These are phyloP conservation scores for Pseudogymnoascus sp. DNA, from an alignment of 2,329 filamentous ascomycete genomes.

Conservation along the genomic window DNA sequence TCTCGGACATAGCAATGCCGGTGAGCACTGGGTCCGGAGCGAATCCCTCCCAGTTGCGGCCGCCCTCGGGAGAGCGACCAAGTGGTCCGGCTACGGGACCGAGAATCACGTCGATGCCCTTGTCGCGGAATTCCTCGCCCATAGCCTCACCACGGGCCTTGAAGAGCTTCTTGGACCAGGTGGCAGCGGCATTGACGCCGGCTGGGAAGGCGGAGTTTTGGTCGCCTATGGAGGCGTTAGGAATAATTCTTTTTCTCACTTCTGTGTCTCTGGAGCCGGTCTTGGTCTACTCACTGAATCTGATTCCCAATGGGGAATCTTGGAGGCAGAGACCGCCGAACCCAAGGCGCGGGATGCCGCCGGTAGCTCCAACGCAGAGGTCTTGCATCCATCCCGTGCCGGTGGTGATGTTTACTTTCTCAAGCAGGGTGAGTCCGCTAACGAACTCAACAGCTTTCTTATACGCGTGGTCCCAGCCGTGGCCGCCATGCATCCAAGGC, in stretches of 20 bases:
- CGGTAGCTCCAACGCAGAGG: conserved; percentile 26
- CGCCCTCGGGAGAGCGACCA: conserved; percentile 59
- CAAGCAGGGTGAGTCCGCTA: conserved; percentile 65
- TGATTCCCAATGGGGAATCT: conserved; percentile 25
- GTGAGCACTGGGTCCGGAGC: conserved; percentile 69
- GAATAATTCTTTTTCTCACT: conserved; percentile 43
- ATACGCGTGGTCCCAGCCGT: conserved; percentile 62
- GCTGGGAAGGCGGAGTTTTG: conserved; percentile 69
- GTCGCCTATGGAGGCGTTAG: conserved; percentile 56
- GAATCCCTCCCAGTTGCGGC: conserved; percentile 63
- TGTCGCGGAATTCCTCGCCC: conserved; percentile 63
- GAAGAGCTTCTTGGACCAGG: conserved; percentile 65
- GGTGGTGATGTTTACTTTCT: conserved; percentile 91
- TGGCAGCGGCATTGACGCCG: conserved; percentile 67
- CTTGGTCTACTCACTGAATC: conserved; percentile 63
- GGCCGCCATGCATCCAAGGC: conserved; percentile 27
- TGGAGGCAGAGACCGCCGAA: conserved; percentile 28
- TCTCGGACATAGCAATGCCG: conserved; percentile 63
- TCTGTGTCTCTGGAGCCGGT: conserved; percentile 35
- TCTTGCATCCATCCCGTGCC: conserved; percentile 44
- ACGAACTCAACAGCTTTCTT: conserved; percentile 60
- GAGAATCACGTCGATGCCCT: conserved; percentile 68
- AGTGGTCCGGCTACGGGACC: conserved; percentile 62
- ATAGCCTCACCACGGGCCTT: conserved; percentile 60
- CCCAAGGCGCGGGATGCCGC: conserved; percentile 26